Evolutionary conservation across 2,329 filamentous ascomycete genomes (phyloP).

Genomic region (Ascocoryne sarcoides): DNA sequence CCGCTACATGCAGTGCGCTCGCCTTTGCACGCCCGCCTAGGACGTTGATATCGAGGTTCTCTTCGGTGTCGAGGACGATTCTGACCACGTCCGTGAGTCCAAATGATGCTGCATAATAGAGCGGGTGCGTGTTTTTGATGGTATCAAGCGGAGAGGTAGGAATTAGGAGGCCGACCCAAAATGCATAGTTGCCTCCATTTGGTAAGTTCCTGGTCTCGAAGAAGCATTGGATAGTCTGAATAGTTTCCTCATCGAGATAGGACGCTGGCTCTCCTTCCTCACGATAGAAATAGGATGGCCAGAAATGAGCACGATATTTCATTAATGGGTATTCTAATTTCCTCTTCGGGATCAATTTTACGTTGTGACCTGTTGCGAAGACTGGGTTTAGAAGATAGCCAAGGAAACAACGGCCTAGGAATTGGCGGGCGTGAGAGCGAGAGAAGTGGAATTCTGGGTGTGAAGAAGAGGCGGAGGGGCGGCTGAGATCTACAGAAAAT

Average conservation of each 20-base stretch:
- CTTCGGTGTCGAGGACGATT: conserved; percentile 11
- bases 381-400: neutral
- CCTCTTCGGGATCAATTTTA: neutral
- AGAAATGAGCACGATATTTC: neutral
- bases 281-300: neutral
- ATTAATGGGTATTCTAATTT: neutral
- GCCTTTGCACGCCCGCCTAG: conserved; percentile 14
- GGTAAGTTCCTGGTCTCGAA: conserved; percentile 11
- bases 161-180: conserved; percentile 16
- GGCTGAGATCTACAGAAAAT: no score
- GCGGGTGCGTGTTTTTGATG: conserved; percentile 11
- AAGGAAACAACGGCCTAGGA: neutral
- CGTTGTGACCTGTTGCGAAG: conserved; percentile 5
- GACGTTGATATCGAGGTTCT: conserved; percentile 12
- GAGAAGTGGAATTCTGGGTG: conserved; percentile 14
- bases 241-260: conserved; percentile 7
- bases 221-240: conserved; percentile 10
- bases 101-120: conserved; percentile 20
- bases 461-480: conserved; percentile 6
- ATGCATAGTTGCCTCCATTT: conserved; percentile 15
- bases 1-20: conserved; percentile 17
- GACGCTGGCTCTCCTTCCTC: neutral
- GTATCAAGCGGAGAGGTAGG: conserved; percentile 5
- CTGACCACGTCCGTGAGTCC: conserved; percentile 14
- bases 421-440: conserved; percentile 4